Evolutionary conservation across 768 basidiomycete species (phyloP).

Genomic region (Pleurotus djamor): DNA sequence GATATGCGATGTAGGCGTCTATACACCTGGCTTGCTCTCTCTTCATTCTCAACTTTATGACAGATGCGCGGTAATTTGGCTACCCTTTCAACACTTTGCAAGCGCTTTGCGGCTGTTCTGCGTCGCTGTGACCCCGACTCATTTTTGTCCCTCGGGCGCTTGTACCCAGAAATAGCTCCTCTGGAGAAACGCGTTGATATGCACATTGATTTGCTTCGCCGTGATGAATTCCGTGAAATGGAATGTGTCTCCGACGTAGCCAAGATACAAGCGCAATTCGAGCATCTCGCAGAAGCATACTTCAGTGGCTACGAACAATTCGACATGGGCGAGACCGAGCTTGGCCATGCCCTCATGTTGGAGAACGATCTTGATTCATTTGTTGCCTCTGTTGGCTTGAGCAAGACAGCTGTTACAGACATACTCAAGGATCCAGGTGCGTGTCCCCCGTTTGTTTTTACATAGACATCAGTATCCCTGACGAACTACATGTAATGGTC

Average conservation of each 20-base stretch:
- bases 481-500: background rate
- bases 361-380: conserved; percentile 95
- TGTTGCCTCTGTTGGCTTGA: conserved; percentile 85
- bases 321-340: conserved; percentile 87
- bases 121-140: conserved; percentile 78
- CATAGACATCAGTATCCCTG: background rate
- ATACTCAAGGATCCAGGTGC: conserved; percentile 78
- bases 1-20: conserved; percentile 76
- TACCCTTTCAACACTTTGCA: conserved; percentile 79
- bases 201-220: conserved; percentile 80
- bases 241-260: conserved; percentile 90
- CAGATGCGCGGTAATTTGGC: conserved; percentile 86
- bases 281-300: conserved; percentile 87
- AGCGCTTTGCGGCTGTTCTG: conserved; percentile 85
- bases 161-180: conserved; percentile 80
- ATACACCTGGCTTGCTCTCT: background rate
- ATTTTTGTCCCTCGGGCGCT: conserved; percentile 82
- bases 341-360: conserved; percentile 77
- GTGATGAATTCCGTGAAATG: conserved; percentile 90
- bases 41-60: background rate
- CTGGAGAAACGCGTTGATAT: conserved; percentile 92
- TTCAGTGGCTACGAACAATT: conserved; percentile 73
- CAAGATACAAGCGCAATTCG: conserved; percentile 90
- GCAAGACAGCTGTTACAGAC: conserved; percentile 79
- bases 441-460: conserved; percentile 7